A percentile compares a stretch with the other conserved stretches of the same genome.
These are phyloP conservation scores for Emergomyces africanus DNA, from an alignment of 2,329 filamentous ascomycete species.

Conservation along the genomic window DNA sequence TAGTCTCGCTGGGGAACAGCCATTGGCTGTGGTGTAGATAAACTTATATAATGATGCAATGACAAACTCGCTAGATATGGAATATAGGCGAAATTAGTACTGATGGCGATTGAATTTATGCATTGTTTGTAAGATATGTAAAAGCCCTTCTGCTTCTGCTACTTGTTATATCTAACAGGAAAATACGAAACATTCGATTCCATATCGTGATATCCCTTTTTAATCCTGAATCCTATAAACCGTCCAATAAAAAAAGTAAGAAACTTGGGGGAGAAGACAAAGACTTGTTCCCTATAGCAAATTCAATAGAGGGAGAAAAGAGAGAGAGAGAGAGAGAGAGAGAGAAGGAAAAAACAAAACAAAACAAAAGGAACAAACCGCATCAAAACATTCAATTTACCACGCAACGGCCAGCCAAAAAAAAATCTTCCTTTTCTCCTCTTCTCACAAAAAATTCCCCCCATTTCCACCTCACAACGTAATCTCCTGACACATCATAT, in stretches of 20 bases:
- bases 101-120: not conserved
- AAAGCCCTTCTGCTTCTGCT: not conserved
- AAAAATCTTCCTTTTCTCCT: too few relatives aligned
- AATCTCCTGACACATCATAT: constrained; percentile 29
- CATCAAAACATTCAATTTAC: too few relatives aligned
- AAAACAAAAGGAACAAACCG: too few relatives aligned
- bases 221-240: not conserved
- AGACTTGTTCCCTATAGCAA: not conserved
- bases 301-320: not conserved
- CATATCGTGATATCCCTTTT: not conserved
- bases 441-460: not conserved
- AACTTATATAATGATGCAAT: too few relatives aligned
- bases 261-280: not conserved
- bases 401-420: too few relatives aligned
- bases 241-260: not conserved
- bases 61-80: not conserved
- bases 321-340: not conserved
- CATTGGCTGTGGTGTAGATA: not conserved
- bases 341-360: not conserved
- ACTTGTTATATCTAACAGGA: not conserved
- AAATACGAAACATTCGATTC: not conserved
- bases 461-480: not conserved
- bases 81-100: not conserved
- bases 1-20: not conserved
- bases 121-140: not conserved